phyloP scores from a whole-genome alignment of 371 early-diverging fungal species.

The Apophysomyces variabilis region DNA sequence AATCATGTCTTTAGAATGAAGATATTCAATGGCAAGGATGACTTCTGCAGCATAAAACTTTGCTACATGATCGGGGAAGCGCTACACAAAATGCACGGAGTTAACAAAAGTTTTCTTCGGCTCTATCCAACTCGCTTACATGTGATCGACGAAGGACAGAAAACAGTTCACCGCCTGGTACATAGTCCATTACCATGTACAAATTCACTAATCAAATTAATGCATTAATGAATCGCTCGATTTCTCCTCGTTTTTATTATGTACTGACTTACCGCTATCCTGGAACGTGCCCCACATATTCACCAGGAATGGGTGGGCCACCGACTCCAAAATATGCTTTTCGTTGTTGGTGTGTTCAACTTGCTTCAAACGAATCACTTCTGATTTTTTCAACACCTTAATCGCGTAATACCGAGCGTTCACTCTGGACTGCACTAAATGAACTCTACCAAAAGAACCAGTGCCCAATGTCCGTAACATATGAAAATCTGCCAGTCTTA shows the following conservation, averaged over 20 bases:
- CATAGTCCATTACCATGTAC: slow-evolving; percentile 97
- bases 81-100: slow-evolving; percentile 34
- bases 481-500: slow-evolving; percentile 71
- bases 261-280: slow-evolving; percentile 53
- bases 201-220: slow-evolving; percentile 51
- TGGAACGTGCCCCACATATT: slow-evolving; percentile 94
- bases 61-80: slow-evolving; percentile 90
- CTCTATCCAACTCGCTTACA: slow-evolving; percentile 36
- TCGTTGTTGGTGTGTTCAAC: slow-evolving; percentile 98
- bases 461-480: slow-evolving; percentile 89
- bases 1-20: slow-evolving; percentile 87
- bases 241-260: neutral
- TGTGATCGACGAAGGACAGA: slow-evolving; percentile 72
- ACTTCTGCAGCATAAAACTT: slow-evolving; percentile 82
- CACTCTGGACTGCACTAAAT: slow-evolving; percentile 79
- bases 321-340: slow-evolving; percentile 87
- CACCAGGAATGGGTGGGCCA: slow-evolving; percentile 94
- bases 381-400: slow-evolving; percentile 95
- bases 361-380: slow-evolving; percentile 95
- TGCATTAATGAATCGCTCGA: no score
- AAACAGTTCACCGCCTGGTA: slow-evolving; percentile 96
- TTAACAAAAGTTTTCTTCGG: slow-evolving; percentile 12
- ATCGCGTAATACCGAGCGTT: slow-evolving; percentile 92
- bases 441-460: slow-evolving; percentile 99
- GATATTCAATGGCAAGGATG: slow-evolving; percentile 79